A percentile compares a stretch with the other conserved stretches of the same genome.
These are phyloP conservation scores for Nannizzia gypsea DNA, from an alignment of 2,329 filamentous ascomycete species.

Conservation along the genomic window DNA sequence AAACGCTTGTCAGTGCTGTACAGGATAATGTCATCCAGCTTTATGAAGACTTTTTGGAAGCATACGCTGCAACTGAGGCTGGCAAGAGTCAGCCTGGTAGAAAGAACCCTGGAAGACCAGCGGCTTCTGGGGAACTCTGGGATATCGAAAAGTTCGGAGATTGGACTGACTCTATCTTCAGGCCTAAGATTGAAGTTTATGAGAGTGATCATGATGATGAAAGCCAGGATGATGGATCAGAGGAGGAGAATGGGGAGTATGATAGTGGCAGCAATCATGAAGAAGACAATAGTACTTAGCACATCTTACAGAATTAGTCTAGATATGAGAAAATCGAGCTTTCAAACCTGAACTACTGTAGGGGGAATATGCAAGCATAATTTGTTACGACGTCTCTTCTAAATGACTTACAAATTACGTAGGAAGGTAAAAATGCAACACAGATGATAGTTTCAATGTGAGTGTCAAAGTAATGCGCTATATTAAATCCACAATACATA, in stretches of 20 bases:
- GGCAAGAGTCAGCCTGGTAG: conserved; percentile 16
- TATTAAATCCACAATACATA: too few relatives aligned
- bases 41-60: conserved; percentile 55
- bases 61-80: conserved; percentile 31
- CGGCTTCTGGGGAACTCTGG: conserved; percentile 53
- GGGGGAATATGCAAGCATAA: too few relatives aligned
- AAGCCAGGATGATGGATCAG: conserved; percentile 13
- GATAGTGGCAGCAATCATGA: conserved; percentile 1
- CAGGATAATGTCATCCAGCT: conserved; percentile 50
- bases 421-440: too few relatives aligned
- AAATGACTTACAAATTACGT: too few relatives aligned
- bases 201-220: background rate
- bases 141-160: conserved; percentile 53
- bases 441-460: too few relatives aligned
- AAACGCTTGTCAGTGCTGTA: conserved; percentile 55
- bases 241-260: conserved; percentile 23
- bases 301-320: background rate
- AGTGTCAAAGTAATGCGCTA: too few relatives aligned
- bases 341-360: too few relatives aligned
- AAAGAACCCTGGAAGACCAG: conserved; percentile 33
- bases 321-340: background rate
- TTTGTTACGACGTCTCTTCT: too few relatives aligned
- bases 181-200: conserved; percentile 37
- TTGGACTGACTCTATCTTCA: conserved; percentile 50
- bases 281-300: background rate